Percentiles rank a stretch among this genome's conserved stretches.
Evolutionary conservation across 371 early-diverging fungal genomes (phyloP).

Genomic region (Apophysomyces ossiformis): DNA sequence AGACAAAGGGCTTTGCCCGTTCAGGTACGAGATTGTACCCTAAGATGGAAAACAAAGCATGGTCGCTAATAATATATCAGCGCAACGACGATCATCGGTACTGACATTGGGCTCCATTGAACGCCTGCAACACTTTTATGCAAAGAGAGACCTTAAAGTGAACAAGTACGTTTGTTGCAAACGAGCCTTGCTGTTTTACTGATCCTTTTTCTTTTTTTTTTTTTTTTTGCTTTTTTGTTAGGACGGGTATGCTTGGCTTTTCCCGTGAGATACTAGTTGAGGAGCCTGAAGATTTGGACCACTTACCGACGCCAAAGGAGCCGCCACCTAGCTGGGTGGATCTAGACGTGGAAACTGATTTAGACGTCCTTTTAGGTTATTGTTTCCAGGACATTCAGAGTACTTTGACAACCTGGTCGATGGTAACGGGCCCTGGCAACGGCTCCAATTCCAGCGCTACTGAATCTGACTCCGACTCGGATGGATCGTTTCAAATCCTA

Average conservation of each 20-base stretch:
- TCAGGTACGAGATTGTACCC: conserved; percentile 35
- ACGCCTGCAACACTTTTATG: conserved; percentile 54
- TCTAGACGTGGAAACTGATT: conserved; percentile 48
- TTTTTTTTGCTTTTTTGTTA: conserved; percentile 1
- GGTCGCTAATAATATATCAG: conserved; percentile 21
- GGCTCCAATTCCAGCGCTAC: conserved; percentile 17
- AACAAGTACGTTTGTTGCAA: conserved; percentile 44
- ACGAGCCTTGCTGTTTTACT: too few relatives aligned
- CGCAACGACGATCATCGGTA: conserved; percentile 54
- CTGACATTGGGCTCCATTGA: conserved; percentile 53
- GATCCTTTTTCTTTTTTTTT: too few relatives aligned
- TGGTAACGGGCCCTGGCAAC: conserved; percentile 30
- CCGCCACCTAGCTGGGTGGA: conserved; percentile 55
- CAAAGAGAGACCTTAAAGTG: conserved; percentile 46
- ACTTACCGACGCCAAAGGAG: conserved; percentile 36
- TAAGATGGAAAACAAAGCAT: neutral
- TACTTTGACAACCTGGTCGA: conserved; percentile 42
- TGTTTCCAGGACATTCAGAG: conserved; percentile 45
- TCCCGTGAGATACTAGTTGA: conserved; percentile 24
- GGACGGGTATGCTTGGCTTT: conserved; percentile 52
- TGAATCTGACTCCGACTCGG: conserved; percentile 25
- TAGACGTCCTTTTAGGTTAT: conserved; percentile 40
- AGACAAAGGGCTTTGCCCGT: conserved; percentile 53
- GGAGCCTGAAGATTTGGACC: conserved; percentile 39
- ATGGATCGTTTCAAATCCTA: conserved; percentile 35